These are phyloP conservation scores for Bipolaris cookei DNA, from an alignment of 2,329 filamentous ascomycete species.

Conservation along the genomic window DNA sequence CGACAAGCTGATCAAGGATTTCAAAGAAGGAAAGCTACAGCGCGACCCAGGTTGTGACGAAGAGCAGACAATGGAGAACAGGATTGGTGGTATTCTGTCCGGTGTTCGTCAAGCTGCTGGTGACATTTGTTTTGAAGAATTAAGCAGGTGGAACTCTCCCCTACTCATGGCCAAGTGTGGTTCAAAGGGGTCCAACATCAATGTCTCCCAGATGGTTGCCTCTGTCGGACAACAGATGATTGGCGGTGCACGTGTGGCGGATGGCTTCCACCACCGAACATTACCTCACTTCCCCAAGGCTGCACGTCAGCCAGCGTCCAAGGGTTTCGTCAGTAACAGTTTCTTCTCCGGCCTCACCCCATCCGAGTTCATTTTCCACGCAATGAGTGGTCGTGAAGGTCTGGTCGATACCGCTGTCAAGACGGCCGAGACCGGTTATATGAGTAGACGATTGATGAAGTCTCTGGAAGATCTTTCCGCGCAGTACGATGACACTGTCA, in stretches of 20 bases:
- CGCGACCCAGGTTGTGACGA: conserved; percentile 89
- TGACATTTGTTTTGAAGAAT: conserved; percentile 84
- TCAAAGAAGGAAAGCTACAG: conserved; percentile 78
- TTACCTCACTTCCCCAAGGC: conserved; percentile 96
- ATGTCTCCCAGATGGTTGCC: conserved; percentile 98
- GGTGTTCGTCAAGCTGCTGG: conserved; percentile 91
- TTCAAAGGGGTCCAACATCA: conserved; percentile 96
- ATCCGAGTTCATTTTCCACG: conserved; percentile 96
- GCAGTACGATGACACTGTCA: conserved; percentile 91
- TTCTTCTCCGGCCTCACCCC: conserved; percentile 93
- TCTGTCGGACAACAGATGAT: conserved; percentile 98
- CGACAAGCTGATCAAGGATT: conserved; percentile 81
- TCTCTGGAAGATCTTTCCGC: conserved; percentile 93
- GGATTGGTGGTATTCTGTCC: conserved; percentile 88
- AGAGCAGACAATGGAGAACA: conserved; percentile 89
- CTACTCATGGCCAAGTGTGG: conserved; percentile 97
- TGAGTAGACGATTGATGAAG: conserved; percentile 98
- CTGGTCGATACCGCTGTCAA: conserved; percentile 98
- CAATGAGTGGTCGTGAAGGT: conserved; percentile 97
- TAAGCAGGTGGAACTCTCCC: conserved; percentile 90
- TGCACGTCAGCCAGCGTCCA: conserved; percentile 87
- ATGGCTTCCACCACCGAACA: conserved; percentile 95
- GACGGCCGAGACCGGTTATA: conserved; percentile 98
- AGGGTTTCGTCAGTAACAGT: conserved; percentile 96
- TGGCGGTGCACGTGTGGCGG: conserved; percentile 85